phyloP scores from a whole-genome alignment of 2,329 filamentous ascomycete species.

The Acephala macrosclerotiorum region DNA sequence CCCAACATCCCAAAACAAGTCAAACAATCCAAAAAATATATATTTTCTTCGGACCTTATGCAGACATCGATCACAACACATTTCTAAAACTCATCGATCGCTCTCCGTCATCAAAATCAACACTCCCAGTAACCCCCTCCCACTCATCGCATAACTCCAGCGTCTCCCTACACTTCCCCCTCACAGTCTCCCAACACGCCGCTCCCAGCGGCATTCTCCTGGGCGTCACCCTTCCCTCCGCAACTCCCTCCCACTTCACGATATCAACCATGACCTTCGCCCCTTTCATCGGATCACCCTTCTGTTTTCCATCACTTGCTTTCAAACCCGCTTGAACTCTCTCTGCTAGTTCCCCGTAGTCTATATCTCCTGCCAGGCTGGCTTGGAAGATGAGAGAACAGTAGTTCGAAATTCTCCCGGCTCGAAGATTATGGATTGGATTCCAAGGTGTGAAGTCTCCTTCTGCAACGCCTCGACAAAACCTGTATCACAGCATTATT shows the following conservation, averaged over 20 bases:
- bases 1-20: no score
- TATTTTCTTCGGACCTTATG: no score
- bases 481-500: background rate
- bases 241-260: slow-evolving; percentile 25
- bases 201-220: slow-evolving; percentile 14
- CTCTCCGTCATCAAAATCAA: background rate
- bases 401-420: slow-evolving; percentile 1
- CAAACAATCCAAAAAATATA: no score
- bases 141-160: background rate
- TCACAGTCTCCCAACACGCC: background rate
- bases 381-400: background rate
- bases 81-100: background rate
- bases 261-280: slow-evolving; percentile 14
- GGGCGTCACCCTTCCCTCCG: slow-evolving; percentile 15
- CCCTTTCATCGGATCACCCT: slow-evolving; percentile 13
- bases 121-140: background rate
- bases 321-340: slow-evolving; percentile 4
- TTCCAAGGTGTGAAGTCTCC: background rate
- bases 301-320: slow-evolving; percentile 8
- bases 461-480: background rate
- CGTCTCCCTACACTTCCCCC: background rate
- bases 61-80: no score
- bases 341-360: background rate
- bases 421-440: slow-evolving; percentile 6
- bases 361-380: background rate